Evolutionary conservation across 2,329 filamentous ascomycete species (phyloP).

Genomic region (Ceratocystis ficicola): DNA sequence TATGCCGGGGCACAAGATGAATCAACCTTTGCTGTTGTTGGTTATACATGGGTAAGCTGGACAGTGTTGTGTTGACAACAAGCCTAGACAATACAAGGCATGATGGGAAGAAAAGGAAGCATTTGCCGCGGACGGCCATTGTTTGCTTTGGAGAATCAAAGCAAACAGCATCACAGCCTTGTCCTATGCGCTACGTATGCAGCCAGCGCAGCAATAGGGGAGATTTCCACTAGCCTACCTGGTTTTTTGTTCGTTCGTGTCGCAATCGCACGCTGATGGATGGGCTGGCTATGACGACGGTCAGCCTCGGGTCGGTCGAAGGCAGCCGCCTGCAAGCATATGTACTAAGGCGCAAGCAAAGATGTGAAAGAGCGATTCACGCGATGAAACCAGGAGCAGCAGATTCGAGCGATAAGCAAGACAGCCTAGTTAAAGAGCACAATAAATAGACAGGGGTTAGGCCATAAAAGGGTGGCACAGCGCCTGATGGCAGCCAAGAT

Average conservation of each 20-base stretch:
- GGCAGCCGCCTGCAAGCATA: neutral
- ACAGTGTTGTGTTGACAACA: conserved; percentile 2
- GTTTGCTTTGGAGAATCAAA: neutral
- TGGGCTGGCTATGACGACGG: neutral
- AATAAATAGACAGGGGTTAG: neutral
- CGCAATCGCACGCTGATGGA: neutral
- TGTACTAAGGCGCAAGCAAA: neutral
- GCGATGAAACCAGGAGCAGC: neutral
- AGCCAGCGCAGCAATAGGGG: neutral
- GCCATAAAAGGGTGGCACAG: neutral
- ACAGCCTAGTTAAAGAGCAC: neutral
- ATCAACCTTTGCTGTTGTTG: neutral
- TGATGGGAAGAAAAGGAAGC: conserved; percentile 4
- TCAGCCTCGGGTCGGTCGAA: neutral
- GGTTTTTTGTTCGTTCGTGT: neutral
- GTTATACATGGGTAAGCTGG: neutral
- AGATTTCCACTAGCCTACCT: neutral
- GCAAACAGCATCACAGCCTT: conserved; percentile 8
- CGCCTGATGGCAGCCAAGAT: neutral
- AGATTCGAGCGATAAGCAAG: neutral
- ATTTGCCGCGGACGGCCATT: neutral
- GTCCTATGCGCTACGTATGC: neutral
- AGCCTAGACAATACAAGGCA: neutral
- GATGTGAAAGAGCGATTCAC: neutral
- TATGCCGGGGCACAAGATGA: neutral